A percentile compares a stretch with the other conserved stretches of the same genome.
Conservation (phyloP, 768 basidiomycete species). For the Panaeolus papilionaceus region DNA sequence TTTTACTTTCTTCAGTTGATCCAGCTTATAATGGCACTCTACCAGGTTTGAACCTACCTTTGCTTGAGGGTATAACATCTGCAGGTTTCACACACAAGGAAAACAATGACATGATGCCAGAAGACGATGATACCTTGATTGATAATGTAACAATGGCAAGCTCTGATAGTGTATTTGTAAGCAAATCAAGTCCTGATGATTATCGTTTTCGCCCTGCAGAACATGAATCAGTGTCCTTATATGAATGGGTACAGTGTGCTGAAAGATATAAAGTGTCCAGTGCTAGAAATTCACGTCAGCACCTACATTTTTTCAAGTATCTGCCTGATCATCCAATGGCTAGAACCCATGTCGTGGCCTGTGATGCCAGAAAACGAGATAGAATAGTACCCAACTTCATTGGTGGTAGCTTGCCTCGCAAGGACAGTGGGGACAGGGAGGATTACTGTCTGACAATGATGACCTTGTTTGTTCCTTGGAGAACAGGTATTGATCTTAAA, state of each 20-base stretch:
- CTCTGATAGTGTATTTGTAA: slow-evolving; percentile 26
- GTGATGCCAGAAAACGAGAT: slow-evolving; percentile 8
- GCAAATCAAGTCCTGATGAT: slow-evolving; percentile 29
- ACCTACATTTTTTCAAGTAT: too few relatives aligned
- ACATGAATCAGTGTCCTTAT: background rate
- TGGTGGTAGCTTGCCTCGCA: slow-evolving; percentile 30
- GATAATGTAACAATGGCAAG: slow-evolving; percentile 24
- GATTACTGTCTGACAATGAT: slow-evolving; percentile 40
- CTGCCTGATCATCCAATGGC: slow-evolving; percentile 28
- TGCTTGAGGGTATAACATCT: too few relatives aligned
- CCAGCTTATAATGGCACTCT: too few relatives aligned
- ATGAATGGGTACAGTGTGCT: slow-evolving; percentile 17
- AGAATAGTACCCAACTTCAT: slow-evolving; percentile 34
- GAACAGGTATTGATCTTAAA: slow-evolving; percentile 31
- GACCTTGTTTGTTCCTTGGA: slow-evolving; percentile 37
- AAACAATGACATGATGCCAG: too few relatives aligned
- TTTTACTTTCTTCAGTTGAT: too few relatives aligned
- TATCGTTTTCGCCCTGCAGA: slow-evolving; percentile 5
- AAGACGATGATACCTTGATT: too few relatives aligned
- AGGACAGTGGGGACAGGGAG: slow-evolving; percentile 37
- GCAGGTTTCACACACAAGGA: too few relatives aligned
- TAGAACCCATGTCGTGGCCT: slow-evolving; percentile 28
- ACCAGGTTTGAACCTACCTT: too few relatives aligned
- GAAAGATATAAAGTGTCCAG: background rate
- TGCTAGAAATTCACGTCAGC: too few relatives aligned